Evolutionary conservation across 345 rosid genomes (phyloP).

Genomic region (Clarkia xantiana): DNA sequence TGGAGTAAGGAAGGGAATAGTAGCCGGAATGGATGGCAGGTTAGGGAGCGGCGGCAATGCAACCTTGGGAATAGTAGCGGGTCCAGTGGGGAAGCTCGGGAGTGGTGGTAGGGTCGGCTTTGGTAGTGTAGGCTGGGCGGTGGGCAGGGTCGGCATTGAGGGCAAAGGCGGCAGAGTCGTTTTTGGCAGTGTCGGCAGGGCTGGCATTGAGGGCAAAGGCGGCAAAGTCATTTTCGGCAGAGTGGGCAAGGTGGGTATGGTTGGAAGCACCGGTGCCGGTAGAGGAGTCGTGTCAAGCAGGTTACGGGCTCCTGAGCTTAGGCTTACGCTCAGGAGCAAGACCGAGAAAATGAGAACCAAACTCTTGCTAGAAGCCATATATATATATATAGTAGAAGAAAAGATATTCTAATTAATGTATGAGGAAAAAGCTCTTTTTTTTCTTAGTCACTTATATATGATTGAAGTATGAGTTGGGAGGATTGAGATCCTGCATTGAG

Average conservation of each 20-base stretch:
- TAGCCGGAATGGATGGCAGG: constrained; percentile 3
- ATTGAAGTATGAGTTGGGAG: too few relatives aligned
- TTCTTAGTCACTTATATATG: too few relatives aligned
- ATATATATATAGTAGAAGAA: too few relatives aligned
- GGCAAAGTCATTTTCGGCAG: constrained; percentile 3
- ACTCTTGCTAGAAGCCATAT: constrained; percentile 5
- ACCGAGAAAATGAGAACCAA: constrained; percentile 5
- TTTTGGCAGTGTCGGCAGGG: constrained; percentile 2
- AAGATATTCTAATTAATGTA: too few relatives aligned
- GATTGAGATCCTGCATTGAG: not conserved
- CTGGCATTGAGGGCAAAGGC: too few relatives aligned
- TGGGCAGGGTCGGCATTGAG: not conserved
- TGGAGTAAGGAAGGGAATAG: constrained; percentile 12
- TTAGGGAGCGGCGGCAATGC: constrained; percentile 7
- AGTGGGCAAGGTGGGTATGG: constrained; percentile 9
- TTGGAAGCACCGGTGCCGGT: constrained; percentile 7
- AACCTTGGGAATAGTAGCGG: too few relatives aligned
- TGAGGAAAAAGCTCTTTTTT: too few relatives aligned
- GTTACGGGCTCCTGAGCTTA: constrained; percentile 15
- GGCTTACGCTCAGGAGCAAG: constrained; percentile 7
- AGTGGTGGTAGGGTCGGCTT: constrained; percentile 12
- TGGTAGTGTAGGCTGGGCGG: constrained; percentile 14
- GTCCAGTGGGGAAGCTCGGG: constrained; percentile 8
- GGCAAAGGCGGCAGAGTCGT: too few relatives aligned
- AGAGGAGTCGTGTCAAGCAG: constrained; percentile 15